Evolutionary conservation across 2,329 filamentous ascomycete genomes (phyloP), one percentile per base, ranked within the genome.

Genomic region (Macrophomina tecta): DNA sequence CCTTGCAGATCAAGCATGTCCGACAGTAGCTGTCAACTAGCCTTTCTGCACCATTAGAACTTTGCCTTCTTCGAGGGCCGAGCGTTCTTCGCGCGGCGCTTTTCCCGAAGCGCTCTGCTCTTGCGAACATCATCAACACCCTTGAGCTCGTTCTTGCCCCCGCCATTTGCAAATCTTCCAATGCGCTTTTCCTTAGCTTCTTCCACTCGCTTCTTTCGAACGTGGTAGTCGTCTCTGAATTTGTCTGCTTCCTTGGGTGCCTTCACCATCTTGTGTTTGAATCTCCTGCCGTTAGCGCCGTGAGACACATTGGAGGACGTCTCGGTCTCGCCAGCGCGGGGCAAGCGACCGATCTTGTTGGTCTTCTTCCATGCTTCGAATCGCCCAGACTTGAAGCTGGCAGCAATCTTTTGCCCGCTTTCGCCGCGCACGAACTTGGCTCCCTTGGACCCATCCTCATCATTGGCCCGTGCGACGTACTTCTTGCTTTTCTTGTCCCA

Each of bases 401-500:
- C 93, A 1, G 95, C 93, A 73, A 99, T 97, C 84, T 97, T 98
- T 82, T 94, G 92, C 65, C 95, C 95, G 74, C 89, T 92, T 82
- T 99, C 95, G 73, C 95, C 94, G 69, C 88, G 86, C 66, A 97
- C 90, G 82, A 97, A 90, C 75, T 89, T 90, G 12, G 77, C 76
- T 42, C 87, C 87, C 73, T 89, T 89, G 36, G 88, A 96, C 46
- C 95, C 95, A 81, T 99, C 96, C 72, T 97, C 92, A 81, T 99
- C 95, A 83, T 99, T 98, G 72, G 89, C 89, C 42, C 92, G 88
- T 12, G 92, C 85, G 42, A 99, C 94, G 81, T 98, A 99, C 81
- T 97, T 98, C 81, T 92, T 96, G 74, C 89, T 88, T 80, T 97
- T 97, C 83, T 96, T 94, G 82, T 99, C 95, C 95, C 95, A 99